phyloP scores from a whole-genome alignment of 768 basidiomycete species.

The Neoboletus brunneissimus region DNA sequence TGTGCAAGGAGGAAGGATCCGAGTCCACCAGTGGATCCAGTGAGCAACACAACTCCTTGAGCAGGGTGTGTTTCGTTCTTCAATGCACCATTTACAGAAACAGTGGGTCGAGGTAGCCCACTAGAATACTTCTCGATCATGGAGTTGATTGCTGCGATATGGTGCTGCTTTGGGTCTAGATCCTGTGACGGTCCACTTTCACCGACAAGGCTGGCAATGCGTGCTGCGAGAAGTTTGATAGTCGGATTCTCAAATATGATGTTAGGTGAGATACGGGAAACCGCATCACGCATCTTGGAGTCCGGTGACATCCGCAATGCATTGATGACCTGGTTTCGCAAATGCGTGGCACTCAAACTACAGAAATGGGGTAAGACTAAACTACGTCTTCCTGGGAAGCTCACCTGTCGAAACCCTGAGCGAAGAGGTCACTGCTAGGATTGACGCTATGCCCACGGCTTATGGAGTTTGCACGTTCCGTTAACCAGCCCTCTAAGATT shows the following conservation, averaged over 20 bases:
- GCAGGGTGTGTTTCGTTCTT: background rate
- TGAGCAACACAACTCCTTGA: conserved; percentile 20
- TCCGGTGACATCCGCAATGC: conserved; percentile 26
- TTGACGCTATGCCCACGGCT: background rate
- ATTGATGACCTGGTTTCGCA: conserved; percentile 9
- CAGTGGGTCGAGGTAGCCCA: background rate
- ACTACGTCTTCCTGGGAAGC: background rate
- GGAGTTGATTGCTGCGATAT: conserved; percentile 25
- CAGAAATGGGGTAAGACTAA: background rate
- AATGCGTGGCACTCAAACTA: conserved; percentile 24
- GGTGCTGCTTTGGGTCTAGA: background rate
- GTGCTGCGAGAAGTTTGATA: conserved; percentile 16
- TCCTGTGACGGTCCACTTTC: background rate
- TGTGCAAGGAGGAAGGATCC: conserved; percentile 36
- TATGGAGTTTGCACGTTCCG: background rate
- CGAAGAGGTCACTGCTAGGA: conserved; percentile 17
- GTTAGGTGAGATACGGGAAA: conserved; percentile 24
- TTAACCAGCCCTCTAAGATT: conserved; percentile 3
- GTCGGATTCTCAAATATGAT: conserved; percentile 39
- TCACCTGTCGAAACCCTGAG: conserved; percentile 36
- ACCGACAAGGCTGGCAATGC: conserved; percentile 5
- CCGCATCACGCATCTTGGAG: conserved; percentile 16
- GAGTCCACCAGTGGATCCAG: conserved; percentile 43
- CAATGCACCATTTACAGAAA: background rate
- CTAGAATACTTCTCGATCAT: conserved; percentile 24